A percentile compares a stretch with the other conserved stretches of the same genome.
Evolutionary conservation across 306 rosid genomes (phyloP).

Genomic region (Dalbergia cochinchinensis): DNA sequence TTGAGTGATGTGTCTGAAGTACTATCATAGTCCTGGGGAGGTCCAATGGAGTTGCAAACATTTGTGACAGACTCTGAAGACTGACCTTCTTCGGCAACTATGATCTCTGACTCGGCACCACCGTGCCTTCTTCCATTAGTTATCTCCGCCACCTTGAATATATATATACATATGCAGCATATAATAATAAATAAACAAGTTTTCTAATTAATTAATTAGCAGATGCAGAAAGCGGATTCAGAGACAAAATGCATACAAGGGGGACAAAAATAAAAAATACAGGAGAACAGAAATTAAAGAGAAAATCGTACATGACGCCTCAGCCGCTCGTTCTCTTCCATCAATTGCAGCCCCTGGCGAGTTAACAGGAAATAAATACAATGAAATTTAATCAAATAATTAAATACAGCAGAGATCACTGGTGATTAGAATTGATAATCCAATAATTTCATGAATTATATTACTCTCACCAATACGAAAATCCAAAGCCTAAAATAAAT

Average conservation of each 20-base stretch:
- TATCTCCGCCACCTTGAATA: slow-evolving; percentile 52
- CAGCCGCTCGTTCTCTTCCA: slow-evolving; percentile 81
- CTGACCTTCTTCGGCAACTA: slow-evolving; percentile 74
- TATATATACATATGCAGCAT: slow-evolving; percentile 23
- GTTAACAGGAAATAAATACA: neutral
- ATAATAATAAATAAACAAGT: neutral
- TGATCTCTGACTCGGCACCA: slow-evolving; percentile 57
- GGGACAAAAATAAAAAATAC: neutral
- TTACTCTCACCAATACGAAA: neutral
- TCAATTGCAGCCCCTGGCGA: slow-evolving; percentile 70
- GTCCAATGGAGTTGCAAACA: slow-evolving; percentile 63
- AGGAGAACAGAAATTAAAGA: neutral
- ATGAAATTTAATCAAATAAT: neutral
- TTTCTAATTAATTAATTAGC: neutral
- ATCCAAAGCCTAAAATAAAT: neutral
- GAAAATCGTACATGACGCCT: slow-evolving; percentile 59
- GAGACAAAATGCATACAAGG: neutral
- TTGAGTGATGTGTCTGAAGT: slow-evolving; percentile 88
- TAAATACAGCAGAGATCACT: neutral
- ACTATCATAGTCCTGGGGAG: slow-evolving; percentile 75
- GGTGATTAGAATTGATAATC: neutral
- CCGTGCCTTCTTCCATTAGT: slow-evolving; percentile 42
- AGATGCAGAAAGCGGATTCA: neutral
- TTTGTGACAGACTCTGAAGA: slow-evolving; percentile 87
- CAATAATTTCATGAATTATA: neutral